These are phyloP conservation scores for Trichothecium sympodiale DNA, from an alignment of 2,329 filamentous ascomycete genomes.

Conservation along the genomic window DNA sequence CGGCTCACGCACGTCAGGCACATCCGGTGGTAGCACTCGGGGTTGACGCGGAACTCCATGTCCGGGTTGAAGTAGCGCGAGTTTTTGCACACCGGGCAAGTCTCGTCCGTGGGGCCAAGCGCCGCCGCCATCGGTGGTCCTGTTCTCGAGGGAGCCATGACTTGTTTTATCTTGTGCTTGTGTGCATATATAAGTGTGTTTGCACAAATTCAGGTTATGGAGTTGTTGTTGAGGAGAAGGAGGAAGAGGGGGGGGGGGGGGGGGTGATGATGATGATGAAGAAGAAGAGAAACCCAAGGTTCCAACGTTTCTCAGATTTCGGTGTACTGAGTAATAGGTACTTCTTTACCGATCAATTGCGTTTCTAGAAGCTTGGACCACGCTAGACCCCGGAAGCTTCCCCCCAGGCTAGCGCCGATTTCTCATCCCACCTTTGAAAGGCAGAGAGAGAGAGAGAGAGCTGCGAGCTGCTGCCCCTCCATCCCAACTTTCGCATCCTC, in stretches of 20 bases:
- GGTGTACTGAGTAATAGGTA: no score
- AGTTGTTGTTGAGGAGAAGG: neutral
- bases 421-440: neutral
- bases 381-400: neutral
- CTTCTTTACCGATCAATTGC: no score
- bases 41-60: conserved; percentile 93
- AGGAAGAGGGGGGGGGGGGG: neutral
- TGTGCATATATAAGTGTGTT: no score
- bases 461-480: no score
- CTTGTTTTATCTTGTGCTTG: no score
- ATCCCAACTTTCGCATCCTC: neutral
- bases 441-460: no score
- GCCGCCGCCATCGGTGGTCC: conserved; percentile 5
- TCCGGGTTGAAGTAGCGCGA: conserved; percentile 89
- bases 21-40: conserved; percentile 98
- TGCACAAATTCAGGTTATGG: no score
- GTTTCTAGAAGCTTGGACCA: neutral
- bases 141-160: neutral
- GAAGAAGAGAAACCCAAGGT: no score
- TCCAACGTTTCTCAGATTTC: no score
- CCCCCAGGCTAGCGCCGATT: neutral
- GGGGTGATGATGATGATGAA: neutral
- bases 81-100: conserved; percentile 96
- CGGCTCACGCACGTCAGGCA: conserved; percentile 92
- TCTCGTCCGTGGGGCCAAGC: conserved; percentile 41